Base-by-base conservation (phyloP, 306 rosid species). In the Phaseolus lunatus region DNA sequence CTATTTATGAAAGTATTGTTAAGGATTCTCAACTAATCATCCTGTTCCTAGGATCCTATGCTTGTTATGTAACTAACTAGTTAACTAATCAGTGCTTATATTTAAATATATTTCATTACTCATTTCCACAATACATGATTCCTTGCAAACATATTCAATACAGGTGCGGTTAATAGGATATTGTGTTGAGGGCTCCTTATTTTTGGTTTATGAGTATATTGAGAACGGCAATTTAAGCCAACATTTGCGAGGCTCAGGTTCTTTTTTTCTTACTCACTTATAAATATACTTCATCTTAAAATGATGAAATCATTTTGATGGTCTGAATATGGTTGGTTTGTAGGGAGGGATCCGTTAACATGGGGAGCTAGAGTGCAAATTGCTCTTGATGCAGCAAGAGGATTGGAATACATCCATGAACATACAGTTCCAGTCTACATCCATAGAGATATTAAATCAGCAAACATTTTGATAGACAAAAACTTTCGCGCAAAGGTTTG, bases 381-480 rank as follows among this genome's bases (percentile, higher is more conserved):
- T 73, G 97, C 94, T 12, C 74, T 89, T 47, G 97, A 91, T 81
- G 70, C 91, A 31, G 97, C 92, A 44, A 88, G 97, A 81, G 94
- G 92, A 71, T 82, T 91, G 10, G 94, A 87, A 85, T 91, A 91
- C 70, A 91, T 91, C 37, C 97, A 91, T n/a, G 97, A 89, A 29
- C 97, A 91, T 41, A 89, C 94, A 14, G 90, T 91, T 86, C 94
- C 97, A 27, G 87, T 89, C 48, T 91, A 91, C 82, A 91, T 91
- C 74, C 97, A 91, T 49, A 79, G 88, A 71, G 97, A 91, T 67
- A 88, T 91, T 59, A 91, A 91, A 81, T 79, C 92, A 2, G 90
- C 94, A 3, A 89, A 91, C 83, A 91, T 91, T 73, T 88, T 91
- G 78, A 88, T 91, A 11, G 97, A 89, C 85, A 82, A 85, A 80